These are phyloP conservation scores for Zymoseptoria tritici DNA, from an alignment of 2,329 filamentous ascomycete species.

Conservation along the genomic window DNA sequence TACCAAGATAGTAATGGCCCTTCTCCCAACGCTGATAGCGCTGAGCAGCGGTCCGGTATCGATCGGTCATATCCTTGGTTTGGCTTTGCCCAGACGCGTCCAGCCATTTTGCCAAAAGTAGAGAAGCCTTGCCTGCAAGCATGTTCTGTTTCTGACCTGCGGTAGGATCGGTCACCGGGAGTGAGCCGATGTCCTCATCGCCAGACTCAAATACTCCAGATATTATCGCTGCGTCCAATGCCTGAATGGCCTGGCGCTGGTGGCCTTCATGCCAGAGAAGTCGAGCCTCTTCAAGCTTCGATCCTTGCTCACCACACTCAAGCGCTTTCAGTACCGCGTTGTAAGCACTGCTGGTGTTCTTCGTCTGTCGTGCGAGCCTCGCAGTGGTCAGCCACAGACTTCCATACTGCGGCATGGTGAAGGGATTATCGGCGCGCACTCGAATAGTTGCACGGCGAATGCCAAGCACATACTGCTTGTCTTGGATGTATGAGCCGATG, in stretches of 20 bases:
- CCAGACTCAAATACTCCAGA: conserved; percentile 59
- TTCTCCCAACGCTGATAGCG: conserved; percentile 76
- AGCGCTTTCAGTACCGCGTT: conserved; percentile 88
- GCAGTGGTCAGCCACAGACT: conserved; percentile 80
- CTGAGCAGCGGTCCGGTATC: conserved; percentile 76
- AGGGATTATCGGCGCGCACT: conserved; percentile 30
- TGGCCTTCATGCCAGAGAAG: conserved; percentile 90
- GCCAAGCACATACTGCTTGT: conserved; percentile 90
- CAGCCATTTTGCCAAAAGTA: conserved; percentile 93
- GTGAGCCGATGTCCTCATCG: conserved; percentile 6
- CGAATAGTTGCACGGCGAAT: conserved; percentile 77
- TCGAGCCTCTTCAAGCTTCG: conserved; percentile 89
- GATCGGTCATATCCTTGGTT: conserved; percentile 66
- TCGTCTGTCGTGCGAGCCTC: conserved; percentile 75
- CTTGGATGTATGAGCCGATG: conserved; percentile 77
- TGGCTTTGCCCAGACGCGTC: conserved; percentile 92
- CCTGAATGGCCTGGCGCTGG: conserved; percentile 89
- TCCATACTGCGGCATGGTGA: conserved; percentile 67
- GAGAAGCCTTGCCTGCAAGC: conserved; percentile 68
- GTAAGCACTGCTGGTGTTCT: conserved; percentile 79
- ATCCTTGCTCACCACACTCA: conserved; percentile 73
- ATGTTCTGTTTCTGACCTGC: conserved; percentile 46
- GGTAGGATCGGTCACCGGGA: conserved; percentile 8
- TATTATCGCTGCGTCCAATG: conserved; percentile 76
- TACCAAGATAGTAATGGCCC: conserved; percentile 91